Percentiles rank a stretch among this genome's conserved stretches.
Evolutionary conservation across 2,329 filamentous ascomycete species (phyloP).

Genomic region (Stemphylium vesicarium): DNA sequence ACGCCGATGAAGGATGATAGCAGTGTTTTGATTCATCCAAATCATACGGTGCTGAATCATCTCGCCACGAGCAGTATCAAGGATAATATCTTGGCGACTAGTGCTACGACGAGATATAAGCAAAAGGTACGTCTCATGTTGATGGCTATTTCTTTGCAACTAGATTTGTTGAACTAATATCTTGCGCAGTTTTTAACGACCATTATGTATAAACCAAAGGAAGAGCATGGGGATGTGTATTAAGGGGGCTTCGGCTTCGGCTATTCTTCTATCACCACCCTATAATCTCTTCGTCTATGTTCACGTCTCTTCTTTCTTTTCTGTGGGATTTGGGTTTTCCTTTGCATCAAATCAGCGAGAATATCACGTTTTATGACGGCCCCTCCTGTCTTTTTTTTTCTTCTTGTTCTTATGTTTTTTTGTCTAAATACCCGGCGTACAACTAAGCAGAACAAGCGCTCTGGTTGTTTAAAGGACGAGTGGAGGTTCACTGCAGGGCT

Average conservation of each 20-base stretch:
- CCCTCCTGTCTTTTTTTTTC: no score
- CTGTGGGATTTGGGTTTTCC: background rate
- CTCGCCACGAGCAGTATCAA: conserved; percentile 98
- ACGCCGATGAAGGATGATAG: conserved; percentile 97
- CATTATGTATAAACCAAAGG: conserved; percentile 93
- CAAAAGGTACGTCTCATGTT: conserved; percentile 71
- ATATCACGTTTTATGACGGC: no score
- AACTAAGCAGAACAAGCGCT: no score
- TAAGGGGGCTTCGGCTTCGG: conserved; percentile 2
- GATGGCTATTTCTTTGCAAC: background rate
- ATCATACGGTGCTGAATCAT: conserved; percentile 96
- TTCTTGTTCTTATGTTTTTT: no score
- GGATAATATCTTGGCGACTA: conserved; percentile 92
- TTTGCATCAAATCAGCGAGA: no score
- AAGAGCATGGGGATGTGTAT: conserved; percentile 34
- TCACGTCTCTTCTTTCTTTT: background rate
- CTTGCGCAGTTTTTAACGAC: conserved; percentile 84
- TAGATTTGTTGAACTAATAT: conserved; percentile 21
- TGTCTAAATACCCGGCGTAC: no score
- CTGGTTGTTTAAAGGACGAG: no score
- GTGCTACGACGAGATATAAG: conserved; percentile 96
- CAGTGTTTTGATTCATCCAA: conserved; percentile 94
- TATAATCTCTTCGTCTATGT: background rate
- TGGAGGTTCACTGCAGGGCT: no score
- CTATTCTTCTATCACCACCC: background rate